phyloP scores from a whole-genome alignment of 2,329 filamentous ascomycete genomes.

The Zymoseptoria brevis region DNA sequence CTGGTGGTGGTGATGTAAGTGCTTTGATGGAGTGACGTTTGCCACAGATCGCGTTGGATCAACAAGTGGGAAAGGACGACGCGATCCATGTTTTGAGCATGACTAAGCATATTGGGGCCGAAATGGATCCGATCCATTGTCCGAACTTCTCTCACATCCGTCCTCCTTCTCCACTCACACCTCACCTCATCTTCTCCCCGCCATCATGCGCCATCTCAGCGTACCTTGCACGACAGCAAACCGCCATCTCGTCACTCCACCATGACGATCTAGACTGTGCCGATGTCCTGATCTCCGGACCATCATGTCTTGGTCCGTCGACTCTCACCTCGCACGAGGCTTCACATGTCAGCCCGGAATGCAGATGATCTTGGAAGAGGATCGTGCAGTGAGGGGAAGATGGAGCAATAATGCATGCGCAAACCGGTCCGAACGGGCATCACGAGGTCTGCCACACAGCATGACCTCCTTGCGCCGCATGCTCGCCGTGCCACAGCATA shows the following conservation, averaged over 20 bases:
- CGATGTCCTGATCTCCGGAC: background rate
- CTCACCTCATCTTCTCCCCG: background rate
- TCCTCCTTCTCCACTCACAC: background rate
- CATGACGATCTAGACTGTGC: background rate
- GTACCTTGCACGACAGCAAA: background rate
- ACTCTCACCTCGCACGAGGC: background rate
- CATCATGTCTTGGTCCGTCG: background rate
- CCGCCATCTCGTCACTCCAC: background rate
- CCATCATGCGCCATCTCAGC: background rate
- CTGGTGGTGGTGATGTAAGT: background rate
- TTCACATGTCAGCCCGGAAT: background rate
- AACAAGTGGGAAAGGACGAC: background rate
- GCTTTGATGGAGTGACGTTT: constrained; percentile 1
- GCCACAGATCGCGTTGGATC: background rate
- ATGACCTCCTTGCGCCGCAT: background rate
- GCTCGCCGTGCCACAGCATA: background rate
- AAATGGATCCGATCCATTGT: background rate
- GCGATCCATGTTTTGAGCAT: background rate
- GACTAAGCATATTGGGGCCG: background rate
- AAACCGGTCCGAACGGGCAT: background rate
- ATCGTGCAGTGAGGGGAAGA: background rate
- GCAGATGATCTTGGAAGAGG: background rate
- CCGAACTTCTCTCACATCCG: background rate
- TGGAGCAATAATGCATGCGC: background rate
- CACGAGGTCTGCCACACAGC: background rate